Evolutionary conservation across 441 rosid species (phyloP).

Genomic region (Eruca vesicaria): DNA sequence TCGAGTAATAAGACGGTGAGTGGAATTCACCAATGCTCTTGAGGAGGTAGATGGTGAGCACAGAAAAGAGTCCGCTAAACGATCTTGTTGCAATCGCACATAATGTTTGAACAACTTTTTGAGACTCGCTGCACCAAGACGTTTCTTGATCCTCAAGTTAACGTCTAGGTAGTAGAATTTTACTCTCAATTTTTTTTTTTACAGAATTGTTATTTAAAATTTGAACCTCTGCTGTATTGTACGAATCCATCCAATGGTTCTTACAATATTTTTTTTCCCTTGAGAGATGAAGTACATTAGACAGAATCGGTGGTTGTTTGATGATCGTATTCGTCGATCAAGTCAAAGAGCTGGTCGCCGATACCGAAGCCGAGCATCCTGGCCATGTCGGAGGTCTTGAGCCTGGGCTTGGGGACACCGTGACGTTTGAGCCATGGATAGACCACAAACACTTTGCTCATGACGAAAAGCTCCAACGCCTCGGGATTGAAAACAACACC

Average conservation of each 20-base stretch:
- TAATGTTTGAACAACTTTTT: background rate
- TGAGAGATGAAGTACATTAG: too few species aligned
- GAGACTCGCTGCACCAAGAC: background rate
- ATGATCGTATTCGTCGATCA: slow-evolving; percentile 37
- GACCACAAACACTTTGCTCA: slow-evolving; percentile 70
- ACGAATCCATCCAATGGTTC: background rate
- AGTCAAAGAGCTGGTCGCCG: slow-evolving; percentile 70
- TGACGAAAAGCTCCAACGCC: slow-evolving; percentile 74
- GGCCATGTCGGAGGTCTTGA: slow-evolving; percentile 80
- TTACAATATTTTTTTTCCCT: too few species aligned
- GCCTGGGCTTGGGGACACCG: slow-evolving; percentile 58
- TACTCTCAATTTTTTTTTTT: background rate
- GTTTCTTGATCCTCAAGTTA: background rate
- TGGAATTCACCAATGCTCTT: background rate
- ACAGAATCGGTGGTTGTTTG: background rate
- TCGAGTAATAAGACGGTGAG: background rate
- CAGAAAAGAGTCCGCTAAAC: background rate
- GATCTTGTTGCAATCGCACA: background rate
- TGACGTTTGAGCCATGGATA: slow-evolving; percentile 72
- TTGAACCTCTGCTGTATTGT: background rate
- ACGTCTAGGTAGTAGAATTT: background rate
- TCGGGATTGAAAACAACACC: slow-evolving; percentile 91
- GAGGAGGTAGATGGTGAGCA: background rate
- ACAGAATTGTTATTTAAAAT: background rate
- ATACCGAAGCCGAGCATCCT: slow-evolving; percentile 91